Conservation (phyloP, 2,329 filamentous ascomycete species). For the Hypoxylon sp. region DNA sequence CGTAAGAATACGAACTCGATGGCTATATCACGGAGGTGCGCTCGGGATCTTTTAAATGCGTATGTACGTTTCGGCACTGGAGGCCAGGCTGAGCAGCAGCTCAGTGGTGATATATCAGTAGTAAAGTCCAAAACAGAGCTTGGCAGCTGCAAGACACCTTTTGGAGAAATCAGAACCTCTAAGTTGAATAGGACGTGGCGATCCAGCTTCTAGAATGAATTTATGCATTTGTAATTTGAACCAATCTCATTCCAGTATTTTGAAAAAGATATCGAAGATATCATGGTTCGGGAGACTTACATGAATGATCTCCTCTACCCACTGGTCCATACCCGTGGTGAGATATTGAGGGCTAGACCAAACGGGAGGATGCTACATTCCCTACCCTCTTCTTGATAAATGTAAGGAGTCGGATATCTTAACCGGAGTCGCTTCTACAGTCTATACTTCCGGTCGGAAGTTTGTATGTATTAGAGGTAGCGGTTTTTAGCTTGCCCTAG, state of each 20-base stretch:
- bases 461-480: not conserved
- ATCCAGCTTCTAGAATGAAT: not conserved
- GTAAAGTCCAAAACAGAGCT: slow-evolving; percentile 8
- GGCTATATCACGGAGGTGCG: slow-evolving; percentile 10
- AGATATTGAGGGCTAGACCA: not conserved
- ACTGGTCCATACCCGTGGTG: not conserved
- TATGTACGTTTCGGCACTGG: slow-evolving; percentile 33
- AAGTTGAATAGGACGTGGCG: not conserved
- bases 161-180: not conserved
- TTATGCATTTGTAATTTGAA: not conserved
- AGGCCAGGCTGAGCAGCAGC: not conserved
- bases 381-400: not conserved
- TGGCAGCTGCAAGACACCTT: slow-evolving; percentile 3
- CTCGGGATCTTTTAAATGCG: slow-evolving; percentile 2
- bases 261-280: not conserved
- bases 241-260: not conserved
- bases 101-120: slow-evolving; percentile 12
- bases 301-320: not conserved
- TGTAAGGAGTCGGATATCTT: not conserved
- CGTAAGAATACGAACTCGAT: slow-evolving; percentile 28
- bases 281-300: not conserved
- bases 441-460: not conserved
- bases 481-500: not conserved
- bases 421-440: not conserved
- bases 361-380: not conserved